A percentile compares a stretch with the other conserved stretches of the same genome.
Conservation (phyloP, 306 rosid genomes). For the Rubus idaeus region DNA sequence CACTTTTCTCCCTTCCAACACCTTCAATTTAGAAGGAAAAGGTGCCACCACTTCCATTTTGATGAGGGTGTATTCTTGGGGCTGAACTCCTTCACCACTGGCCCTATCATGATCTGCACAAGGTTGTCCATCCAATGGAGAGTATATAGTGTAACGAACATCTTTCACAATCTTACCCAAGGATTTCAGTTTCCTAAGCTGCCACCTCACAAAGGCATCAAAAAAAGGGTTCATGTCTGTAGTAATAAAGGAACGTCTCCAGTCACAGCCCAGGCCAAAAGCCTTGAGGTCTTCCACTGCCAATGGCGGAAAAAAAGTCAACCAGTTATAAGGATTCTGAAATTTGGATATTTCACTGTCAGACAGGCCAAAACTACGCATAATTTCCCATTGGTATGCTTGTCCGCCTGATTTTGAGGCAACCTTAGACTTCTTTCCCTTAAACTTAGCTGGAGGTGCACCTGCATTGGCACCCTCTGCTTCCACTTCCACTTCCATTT, state of each 20-base stretch:
- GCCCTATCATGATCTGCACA: constrained; percentile 99
- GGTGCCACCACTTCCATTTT: constrained; percentile 85
- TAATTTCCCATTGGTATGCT: constrained; percentile 80
- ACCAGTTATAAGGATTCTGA: constrained; percentile 80
- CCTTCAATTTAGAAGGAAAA: constrained; percentile 57
- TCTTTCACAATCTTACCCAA: constrained; percentile 91
- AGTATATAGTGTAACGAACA: constrained; percentile 77
- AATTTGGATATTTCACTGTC: constrained; percentile 72
- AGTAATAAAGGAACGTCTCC: constrained; percentile 90
- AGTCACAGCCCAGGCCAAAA: constrained; percentile 90
- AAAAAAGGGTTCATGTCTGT: constrained; percentile 74
- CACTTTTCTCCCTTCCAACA: constrained; percentile 70
- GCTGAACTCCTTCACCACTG: constrained; percentile 89
- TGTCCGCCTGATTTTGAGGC: constrained; percentile 67
- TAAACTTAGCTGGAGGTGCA: constrained; percentile 61
- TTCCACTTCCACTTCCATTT: constrained; percentile 40
- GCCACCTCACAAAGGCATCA: constrained; percentile 88
- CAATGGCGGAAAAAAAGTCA: constrained; percentile 78
- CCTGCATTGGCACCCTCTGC: constrained; percentile 33
- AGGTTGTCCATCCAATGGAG: constrained; percentile 92
- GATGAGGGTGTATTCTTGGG: constrained; percentile 85
- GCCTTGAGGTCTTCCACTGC: constrained; percentile 93
- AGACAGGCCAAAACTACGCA: constrained; percentile 85
- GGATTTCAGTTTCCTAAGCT: constrained; percentile 83
- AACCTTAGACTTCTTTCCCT: constrained; percentile 87